phyloP scores from a whole-genome alignment of 2,329 filamentous ascomycete species.

The Magnaporthiopsis poae region DNA sequence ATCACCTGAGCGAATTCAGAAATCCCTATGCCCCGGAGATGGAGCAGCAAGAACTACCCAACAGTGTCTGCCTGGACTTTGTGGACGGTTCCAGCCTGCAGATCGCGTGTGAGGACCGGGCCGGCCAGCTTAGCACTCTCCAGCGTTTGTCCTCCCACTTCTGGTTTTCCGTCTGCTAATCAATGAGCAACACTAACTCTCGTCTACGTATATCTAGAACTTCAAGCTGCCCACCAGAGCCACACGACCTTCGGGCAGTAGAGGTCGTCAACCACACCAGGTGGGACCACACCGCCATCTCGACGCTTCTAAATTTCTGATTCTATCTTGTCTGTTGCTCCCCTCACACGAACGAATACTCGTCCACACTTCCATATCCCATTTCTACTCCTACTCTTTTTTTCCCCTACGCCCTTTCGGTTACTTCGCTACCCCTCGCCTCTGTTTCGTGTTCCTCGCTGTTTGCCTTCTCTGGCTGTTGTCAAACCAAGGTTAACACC shows the following conservation, averaged over 20 bases:
- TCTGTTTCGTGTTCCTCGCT: neutral
- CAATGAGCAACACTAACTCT: neutral
- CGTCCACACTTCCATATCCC: neutral
- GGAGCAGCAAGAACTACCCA: constrained; percentile 83
- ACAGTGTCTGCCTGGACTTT: constrained; percentile 61
- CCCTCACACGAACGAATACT: neutral
- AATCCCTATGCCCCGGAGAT: constrained; percentile 74
- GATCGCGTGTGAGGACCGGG: constrained; percentile 53
- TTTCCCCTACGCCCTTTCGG: neutral
- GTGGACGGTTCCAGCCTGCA: constrained; percentile 52
- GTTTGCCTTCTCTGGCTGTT: neutral
- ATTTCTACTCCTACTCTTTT: neutral
- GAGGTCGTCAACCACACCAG: constrained; percentile 4
- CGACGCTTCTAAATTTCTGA: neutral
- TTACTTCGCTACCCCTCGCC: neutral
- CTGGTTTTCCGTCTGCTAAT: neutral
- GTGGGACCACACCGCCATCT: neutral
- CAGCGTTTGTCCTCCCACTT: constrained; percentile 33
- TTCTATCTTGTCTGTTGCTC: neutral
- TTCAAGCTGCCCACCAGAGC: constrained; percentile 31
- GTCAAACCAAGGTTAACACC: neutral
- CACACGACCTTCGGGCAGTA: constrained; percentile 25
- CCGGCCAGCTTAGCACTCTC: constrained; percentile 46
- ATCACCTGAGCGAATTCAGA: constrained; percentile 76
- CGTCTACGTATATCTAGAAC: constrained; percentile 26